Evolutionary conservation across 768 basidiomycete species (phyloP), one percentile per base, ranked within the genome.

Genomic region (Collybia sp.): DNA sequence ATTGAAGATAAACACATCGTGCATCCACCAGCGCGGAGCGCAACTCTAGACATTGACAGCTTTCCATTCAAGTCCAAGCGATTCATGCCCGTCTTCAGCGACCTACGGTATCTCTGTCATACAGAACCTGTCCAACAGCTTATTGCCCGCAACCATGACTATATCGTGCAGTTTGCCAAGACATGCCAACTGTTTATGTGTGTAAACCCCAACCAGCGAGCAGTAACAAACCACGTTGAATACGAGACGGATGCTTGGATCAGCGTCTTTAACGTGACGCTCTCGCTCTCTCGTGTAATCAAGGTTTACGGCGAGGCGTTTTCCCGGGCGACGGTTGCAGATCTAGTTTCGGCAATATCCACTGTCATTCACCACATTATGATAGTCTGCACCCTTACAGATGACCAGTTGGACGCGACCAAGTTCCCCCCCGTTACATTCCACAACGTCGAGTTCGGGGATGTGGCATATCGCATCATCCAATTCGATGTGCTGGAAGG

Each of bases 241-340:
- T 99, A 89, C 67, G 96, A 99, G 68, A 87, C 88, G 25, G 96
- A 99, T 53, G 86, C 87, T 15, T 96, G 94, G 95, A 91, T 96
- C 51, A 89, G 85, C 55, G 91, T 96, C 12, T 98, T 98, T 66
- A 93, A 94, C 54, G 87, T 97, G 17, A 93, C 93, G 5, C 78
- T 95, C 9, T 93, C 91, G 30, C 68, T 99, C 18, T 87, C 88
- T 5, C 83, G 92, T 37, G 82, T 92, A 34, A 89, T 91, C 70
- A 89, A 92, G 59, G 85, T 85, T 1, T 90, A 92, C 50, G 94
- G 93, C 5, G 88, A 89, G 53, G 85, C 88, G 0, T 95, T 85
- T 58, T 65, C 74, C n/a, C 69, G 70, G 41, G 73, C 80, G 1
- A 73, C 72, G 0, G 64, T 76, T 0, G 69, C 75, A 2, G 79